Base-by-base conservation (phyloP, 1,284 basidiomycete genomes). In the Fomitopsis palustris region DNA sequence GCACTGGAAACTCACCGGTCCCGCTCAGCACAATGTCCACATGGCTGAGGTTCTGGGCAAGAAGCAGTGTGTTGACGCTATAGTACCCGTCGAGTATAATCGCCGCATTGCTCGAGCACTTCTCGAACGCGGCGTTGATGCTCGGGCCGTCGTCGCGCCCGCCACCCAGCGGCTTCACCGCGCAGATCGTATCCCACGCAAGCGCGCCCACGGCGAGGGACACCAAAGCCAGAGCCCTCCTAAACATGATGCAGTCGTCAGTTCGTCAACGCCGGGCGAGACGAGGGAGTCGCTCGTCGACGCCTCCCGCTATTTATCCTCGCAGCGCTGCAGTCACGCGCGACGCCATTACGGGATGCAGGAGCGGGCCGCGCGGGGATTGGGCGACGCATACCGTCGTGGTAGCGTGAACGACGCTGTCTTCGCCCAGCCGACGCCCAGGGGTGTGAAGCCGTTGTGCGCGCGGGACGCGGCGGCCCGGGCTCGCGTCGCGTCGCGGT, bases 11-110 rank as follows among this genome's bases (percentile, higher is more conserved):
- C 67, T 45, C 45, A 71, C 73, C 65, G 0, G 70, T 72, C 14
- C 79, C 75, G 27, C 71, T 74, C 37, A 80, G 66, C 47, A 77
- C 68, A 60, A 81, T 74, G 35, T 74, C 70, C 23, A 79, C 77
- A 56, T 79, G 68, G 35, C 69, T 66, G 38, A 80, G 67, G 21
- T 64, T 71, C 8, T 72, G 70, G 1, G 76, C 77, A 47, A 76
- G 68, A 25, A 80, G 70, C 0, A 79, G 71, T 3, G 73, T 77
- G 57, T 78, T 72, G 49, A 81, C 78, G 37, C 74, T 67, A 58
- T 78, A 77, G 61, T 72, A 74, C 43, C 65, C 61, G 65, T 76
- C 72, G 10, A 78, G 63, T 19, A 70, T 67, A 42, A 78, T 56
- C 9, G 66, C 70, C 12, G 68, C 66, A 23, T 72, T 71, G 37